Conservation (phyloP, 495 filamentous ascomycete genomes). For the Rusavskia elegans region DNA sequence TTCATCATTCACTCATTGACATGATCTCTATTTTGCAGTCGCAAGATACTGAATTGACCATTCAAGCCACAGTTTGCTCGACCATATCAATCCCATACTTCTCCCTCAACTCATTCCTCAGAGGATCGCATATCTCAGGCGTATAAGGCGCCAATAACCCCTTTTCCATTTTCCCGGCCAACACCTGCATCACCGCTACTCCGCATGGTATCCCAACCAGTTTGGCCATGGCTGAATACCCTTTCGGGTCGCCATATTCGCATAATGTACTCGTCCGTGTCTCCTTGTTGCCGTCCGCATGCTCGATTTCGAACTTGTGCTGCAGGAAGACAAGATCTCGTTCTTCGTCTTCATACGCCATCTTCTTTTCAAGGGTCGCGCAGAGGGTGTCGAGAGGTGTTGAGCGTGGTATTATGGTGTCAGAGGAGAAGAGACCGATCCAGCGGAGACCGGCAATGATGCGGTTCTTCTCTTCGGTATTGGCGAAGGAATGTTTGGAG, state of each 20-base stretch:
- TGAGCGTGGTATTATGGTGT: constrained; percentile 53
- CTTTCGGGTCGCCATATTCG: constrained; percentile 68
- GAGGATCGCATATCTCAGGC: constrained; percentile 47
- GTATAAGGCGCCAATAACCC: constrained; percentile 71
- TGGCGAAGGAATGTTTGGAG: constrained; percentile 57
- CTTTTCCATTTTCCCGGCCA: constrained; percentile 68
- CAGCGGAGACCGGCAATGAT: constrained; percentile 66
- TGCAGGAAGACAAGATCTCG: constrained; percentile 78
- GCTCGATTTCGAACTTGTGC: constrained; percentile 86
- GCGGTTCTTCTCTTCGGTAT: constrained; percentile 55
- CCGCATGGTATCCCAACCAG: constrained; percentile 50
- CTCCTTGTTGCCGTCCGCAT: constrained; percentile 59
- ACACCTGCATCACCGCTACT: constrained; percentile 62
- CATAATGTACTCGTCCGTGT: constrained; percentile 63
- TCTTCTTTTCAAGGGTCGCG: constrained; percentile 79
- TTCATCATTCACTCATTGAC: too few species aligned
- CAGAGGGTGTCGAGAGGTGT: constrained; percentile 83
- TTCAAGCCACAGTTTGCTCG: constrained; percentile 3
- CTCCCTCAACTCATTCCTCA: constrained; percentile 51
- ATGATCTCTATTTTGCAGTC: too few species aligned
- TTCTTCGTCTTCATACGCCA: constrained; percentile 73
- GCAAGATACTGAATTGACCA: too few species aligned
- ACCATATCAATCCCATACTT: constrained; percentile 37
- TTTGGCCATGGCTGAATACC: constrained; percentile 81
- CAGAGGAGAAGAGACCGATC: constrained; percentile 76